Percentiles rank a stretch among this genome's conserved stretches.
Evolutionary conservation across 768 basidiomycete species (phyloP).

Genomic region (Rhizopogon vesiculosus): DNA sequence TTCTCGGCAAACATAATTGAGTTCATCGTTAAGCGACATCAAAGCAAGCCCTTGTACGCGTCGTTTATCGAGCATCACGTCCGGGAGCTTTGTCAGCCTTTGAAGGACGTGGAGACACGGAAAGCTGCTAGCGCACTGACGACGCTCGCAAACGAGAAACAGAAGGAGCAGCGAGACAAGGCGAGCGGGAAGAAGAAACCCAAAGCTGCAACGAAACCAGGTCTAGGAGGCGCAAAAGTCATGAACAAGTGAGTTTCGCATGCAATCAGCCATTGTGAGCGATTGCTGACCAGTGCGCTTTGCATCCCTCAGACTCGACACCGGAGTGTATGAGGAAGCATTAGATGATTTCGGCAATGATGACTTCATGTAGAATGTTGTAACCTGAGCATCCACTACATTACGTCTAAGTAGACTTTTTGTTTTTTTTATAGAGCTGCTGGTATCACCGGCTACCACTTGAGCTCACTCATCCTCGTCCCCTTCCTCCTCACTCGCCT

Average conservation of each 20-base stretch:
- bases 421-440: not conserved
- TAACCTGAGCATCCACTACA: conserved; percentile 12
- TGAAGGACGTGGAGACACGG: conserved; percentile 88
- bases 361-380: conserved; percentile 82
- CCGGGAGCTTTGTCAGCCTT: conserved; percentile 65
- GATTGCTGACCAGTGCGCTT: conserved; percentile 7
- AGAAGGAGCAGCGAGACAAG: conserved; percentile 84
- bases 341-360: conserved; percentile 85
- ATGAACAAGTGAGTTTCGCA: conserved; percentile 47
- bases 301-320: conserved; percentile 58
- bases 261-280: not conserved
- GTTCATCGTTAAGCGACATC: conserved; percentile 71
- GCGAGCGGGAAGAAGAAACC: conserved; percentile 87
- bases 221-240: conserved; percentile 66
- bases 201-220: conserved; percentile 67
- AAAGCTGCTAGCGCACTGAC: conserved; percentile 84
- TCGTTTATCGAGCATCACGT: conserved; percentile 82
- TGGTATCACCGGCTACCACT: not conserved
- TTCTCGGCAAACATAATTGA: conserved; percentile 75
- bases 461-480: conserved; percentile 24
- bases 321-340: conserved; percentile 77
- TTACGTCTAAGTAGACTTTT: conserved; percentile 8
- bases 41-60: conserved; percentile 77
- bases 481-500: conserved; percentile 55
- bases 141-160: conserved; percentile 91